Evolutionary conservation across 805 yeast species (phyloP), one percentile per base, ranked within the genome.

Genomic region (Metschnikowia shivogae): DNA sequence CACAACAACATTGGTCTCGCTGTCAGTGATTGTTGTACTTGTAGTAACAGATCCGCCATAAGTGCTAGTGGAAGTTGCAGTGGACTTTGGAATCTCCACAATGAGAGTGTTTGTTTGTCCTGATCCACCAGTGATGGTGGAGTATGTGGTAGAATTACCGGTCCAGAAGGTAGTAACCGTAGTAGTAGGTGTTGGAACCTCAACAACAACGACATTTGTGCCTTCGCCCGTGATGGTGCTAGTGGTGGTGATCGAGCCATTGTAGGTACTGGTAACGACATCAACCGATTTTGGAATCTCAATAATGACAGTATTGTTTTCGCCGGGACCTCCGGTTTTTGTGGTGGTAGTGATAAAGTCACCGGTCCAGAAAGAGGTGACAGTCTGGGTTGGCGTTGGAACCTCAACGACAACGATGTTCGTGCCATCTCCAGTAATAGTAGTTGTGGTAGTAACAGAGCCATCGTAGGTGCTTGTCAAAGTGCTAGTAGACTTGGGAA

Each of bases 81-180:
- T 10, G 28, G 26, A 22, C 11, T n/a, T 29, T 11, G 47, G 47
- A 8, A 44, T 27, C 19, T 39, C 43, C 12, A 55, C 49, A 5
- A 43, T 47, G 6, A 55, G 57, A 3, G 60, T 55, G 6, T 46
- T 57, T 12, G 57, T 57, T 5, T 32, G 24, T n/a, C 35, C 35
- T 20, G 35, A 10, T n/a, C n/a, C 30, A n/a, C 31, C 40, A 19
- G 43, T 40, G 9, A 20, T 24, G 4, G 47, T 44, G 1, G 22
- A 17, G 8, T 39, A 22, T 10, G 50, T 19, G 3, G 40, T 19
- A 31, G 10, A 32, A 5, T 30, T 28, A 5, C 46, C 45, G 6
- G 45, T 38, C 50, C 48, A 44, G 26, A 24, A 26, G 3, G 39
- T 12, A 3, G 56, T 53, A 12, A 43, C 34, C 3, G 54, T 49